phyloP scores from a whole-genome alignment of 371 early-diverging fungal species.

The Funneliformis caledonium region DNA sequence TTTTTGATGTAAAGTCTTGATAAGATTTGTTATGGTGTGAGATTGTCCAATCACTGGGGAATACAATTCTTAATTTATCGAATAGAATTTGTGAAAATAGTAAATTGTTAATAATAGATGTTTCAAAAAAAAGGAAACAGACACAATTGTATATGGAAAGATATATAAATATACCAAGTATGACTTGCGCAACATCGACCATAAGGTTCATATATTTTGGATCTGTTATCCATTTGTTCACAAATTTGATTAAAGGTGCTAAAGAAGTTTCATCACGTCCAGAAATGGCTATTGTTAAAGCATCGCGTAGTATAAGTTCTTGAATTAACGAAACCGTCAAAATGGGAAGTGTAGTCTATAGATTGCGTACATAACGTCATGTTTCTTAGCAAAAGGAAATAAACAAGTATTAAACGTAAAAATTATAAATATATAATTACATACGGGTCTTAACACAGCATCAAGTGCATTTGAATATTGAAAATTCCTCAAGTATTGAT shows the following conservation, averaged over 20 bases:
- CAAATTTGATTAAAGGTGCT: conserved; percentile 80
- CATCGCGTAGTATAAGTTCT: conserved; percentile 88
- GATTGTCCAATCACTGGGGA: conserved; percentile 78
- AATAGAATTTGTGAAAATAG: not conserved
- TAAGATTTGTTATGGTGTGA: conserved; percentile 70
- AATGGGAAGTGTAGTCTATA: conserved; percentile 50
- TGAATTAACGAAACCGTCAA: conserved; percentile 78
- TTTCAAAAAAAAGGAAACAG: too few species aligned
- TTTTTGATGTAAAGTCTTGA: conserved; percentile 64
- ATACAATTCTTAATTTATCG: conserved; percentile 72
- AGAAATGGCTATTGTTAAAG: conserved; percentile 75
- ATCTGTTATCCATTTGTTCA: conserved; percentile 75
- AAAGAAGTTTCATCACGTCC: conserved; percentile 88
- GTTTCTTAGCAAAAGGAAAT: not conserved
- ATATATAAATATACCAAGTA: conserved; percentile 68
- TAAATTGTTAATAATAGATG: not conserved
- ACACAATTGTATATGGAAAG: too few species aligned
- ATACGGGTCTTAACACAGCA: conserved; percentile 54
- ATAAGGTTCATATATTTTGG: conserved; percentile 79
- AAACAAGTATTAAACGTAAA: not conserved
- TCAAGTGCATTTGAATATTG: conserved; percentile 91
- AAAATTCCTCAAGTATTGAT: conserved; percentile 78
- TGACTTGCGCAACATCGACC: conserved; percentile 72
- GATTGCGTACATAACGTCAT: not conserved
- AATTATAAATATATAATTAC: not conserved